Evolutionary conservation across 2,329 filamentous ascomycete species (phyloP), one percentile per base, ranked within the genome.

Genomic region (Aspergillus felis): DNA sequence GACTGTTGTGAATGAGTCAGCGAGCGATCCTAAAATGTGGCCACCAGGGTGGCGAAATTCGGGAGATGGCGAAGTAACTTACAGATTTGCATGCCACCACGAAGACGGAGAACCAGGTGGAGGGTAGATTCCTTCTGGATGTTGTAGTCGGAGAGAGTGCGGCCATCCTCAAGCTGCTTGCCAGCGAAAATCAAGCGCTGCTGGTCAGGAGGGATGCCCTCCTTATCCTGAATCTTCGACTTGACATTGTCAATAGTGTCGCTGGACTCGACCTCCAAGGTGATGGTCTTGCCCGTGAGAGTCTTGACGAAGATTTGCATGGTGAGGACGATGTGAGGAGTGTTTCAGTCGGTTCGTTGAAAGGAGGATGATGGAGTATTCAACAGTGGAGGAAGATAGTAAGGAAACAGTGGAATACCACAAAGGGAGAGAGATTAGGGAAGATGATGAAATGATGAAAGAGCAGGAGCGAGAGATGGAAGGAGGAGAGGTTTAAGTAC

Each of bases 291-390:
- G 68, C 84, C 84, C 61, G 85, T 87, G 54, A 87, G 85, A 69
- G 92, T 96, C 88, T 96, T 96, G 72, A 96, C 92, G 79, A 96
- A 97, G 84, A 97, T 96, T 85, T 96, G 92, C 92, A 96, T 95
- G 78, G 66, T 87, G 78, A 65, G 74, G 72, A 64, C 41, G 58
- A 68, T 57, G 50, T 42, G 50, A 54, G 29, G 3, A 32, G 48
- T 57, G 27, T 28, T 55, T 48, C 24, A 50, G 57, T 55, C 57
- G 55, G 50, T 53, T 50, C 56, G 61, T 54, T 55, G 52, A 59
- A 49, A 48, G 35, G 56, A 48, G 48, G 56, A 47, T 56, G 54
- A 46, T 14, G 24, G 44, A 47, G 22, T 47, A 47, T 55, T 58
- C 67, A 58, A 60, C 61, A 64, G 62, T 63, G 57, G 54, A 53